Conservation (phyloP, 2,329 filamentous ascomycete genomes). For the Aspergillus quadricinctus region DNA sequence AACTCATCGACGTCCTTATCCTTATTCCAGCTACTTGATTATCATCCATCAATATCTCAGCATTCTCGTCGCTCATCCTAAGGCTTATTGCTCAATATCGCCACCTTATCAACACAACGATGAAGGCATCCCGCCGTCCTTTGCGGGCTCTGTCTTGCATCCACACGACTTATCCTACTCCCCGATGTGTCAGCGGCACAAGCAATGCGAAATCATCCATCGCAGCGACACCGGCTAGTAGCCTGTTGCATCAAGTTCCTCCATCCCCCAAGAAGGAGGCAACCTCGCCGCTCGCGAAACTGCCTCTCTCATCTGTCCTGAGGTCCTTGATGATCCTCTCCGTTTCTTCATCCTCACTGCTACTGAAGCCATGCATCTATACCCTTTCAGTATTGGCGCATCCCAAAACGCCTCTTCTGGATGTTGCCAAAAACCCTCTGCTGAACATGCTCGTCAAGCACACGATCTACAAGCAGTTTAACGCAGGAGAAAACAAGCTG, state of each 20-base stretch:
- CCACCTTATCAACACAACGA: constrained; percentile 8
- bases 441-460: constrained; percentile 44
- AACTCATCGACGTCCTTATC: not conserved
- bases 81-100: not conserved
- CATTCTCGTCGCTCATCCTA: not conserved
- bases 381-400: constrained; percentile 58
- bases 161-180: constrained; percentile 8
- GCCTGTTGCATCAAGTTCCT: constrained; percentile 19
- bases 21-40: not conserved
- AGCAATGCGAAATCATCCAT: constrained; percentile 28
- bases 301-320: constrained; percentile 35
- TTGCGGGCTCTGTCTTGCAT: constrained; percentile 17
- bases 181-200: constrained; percentile 29
- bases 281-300: constrained; percentile 29
- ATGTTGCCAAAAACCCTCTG: constrained; percentile 47
- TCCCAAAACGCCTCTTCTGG: constrained; percentile 41
- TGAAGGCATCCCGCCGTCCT: constrained; percentile 28
- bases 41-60: not conserved
- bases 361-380: constrained; percentile 68
- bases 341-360: constrained; percentile 41
- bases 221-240: constrained; percentile 19
- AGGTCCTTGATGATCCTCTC: constrained; percentile 35
- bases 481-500: constrained; percentile 47
- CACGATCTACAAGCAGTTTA: constrained; percentile 55
- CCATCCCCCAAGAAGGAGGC: constrained; percentile 21